A percentile compares a stretch with the other conserved stretches of the same genome.
Conservation (phyloP, 2,329 filamentous ascomycete species). For the Setomelanomma holmii region DNA sequence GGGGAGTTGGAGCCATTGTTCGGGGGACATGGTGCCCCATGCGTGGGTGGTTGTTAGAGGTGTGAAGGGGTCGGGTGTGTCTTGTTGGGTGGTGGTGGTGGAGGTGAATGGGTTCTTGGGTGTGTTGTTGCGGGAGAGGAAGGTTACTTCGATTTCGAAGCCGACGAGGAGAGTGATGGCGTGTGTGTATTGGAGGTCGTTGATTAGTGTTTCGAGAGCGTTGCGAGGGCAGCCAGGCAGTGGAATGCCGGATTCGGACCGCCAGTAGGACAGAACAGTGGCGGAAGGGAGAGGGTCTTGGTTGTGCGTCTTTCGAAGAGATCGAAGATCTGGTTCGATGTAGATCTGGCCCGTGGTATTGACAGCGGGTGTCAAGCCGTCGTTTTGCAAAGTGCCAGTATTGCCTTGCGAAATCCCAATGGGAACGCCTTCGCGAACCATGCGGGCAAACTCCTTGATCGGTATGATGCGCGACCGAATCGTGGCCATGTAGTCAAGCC, state of each 20-base stretch:
- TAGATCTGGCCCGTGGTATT: slow-evolving; percentile 70
- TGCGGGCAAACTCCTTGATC: slow-evolving; percentile 53
- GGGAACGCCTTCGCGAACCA: slow-evolving; percentile 43
- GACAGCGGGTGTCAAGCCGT: slow-evolving; percentile 62
- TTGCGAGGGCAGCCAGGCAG: slow-evolving; percentile 67
- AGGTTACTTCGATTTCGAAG: slow-evolving; percentile 82
- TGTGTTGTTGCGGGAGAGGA: slow-evolving; percentile 61
- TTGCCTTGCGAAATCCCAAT: slow-evolving; percentile 70
- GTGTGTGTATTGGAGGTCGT: slow-evolving; percentile 58
- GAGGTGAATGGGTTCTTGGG: not conserved
- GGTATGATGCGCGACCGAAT: slow-evolving; percentile 73
- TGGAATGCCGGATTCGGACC: slow-evolving; percentile 60
- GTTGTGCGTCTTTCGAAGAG: slow-evolving; percentile 62
- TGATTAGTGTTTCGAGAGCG: slow-evolving; percentile 56
- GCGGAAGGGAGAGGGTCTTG: slow-evolving; percentile 60
- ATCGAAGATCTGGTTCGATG: slow-evolving; percentile 70
- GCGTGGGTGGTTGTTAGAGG: slow-evolving; percentile 70
- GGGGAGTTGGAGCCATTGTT: slow-evolving; percentile 65
- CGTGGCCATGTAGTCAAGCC: slow-evolving; percentile 78
- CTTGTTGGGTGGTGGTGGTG: slow-evolving; percentile 21
- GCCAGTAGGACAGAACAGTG: slow-evolving; percentile 72
- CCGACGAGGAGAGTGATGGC: slow-evolving; percentile 70
- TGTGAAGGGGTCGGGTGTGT: slow-evolving; percentile 37
- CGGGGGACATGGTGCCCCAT: slow-evolving; percentile 71
- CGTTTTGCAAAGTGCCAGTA: slow-evolving; percentile 73